These are phyloP conservation scores for Erysimum cheiranthoides DNA, from an alignment of 345 rosid species.

Conservation along the genomic window DNA sequence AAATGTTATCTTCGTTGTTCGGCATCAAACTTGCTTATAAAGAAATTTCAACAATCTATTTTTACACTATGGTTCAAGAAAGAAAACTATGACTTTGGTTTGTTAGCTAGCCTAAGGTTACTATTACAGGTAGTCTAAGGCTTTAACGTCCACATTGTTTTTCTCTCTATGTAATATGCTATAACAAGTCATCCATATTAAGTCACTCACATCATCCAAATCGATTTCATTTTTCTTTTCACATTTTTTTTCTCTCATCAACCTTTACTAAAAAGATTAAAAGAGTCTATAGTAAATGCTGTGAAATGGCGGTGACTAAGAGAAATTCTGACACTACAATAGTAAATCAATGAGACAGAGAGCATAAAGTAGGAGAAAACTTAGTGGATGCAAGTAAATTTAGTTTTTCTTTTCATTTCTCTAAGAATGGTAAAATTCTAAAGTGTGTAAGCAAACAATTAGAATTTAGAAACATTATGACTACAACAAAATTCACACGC, in stretches of 20 bases:
- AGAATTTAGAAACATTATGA: not conserved
- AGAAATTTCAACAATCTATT: not conserved
- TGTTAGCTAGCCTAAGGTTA: slow-evolving; percentile 27
- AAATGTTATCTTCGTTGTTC: not conserved
- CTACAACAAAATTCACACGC: slow-evolving; percentile 16
- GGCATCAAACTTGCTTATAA: not conserved
- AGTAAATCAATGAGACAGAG: slow-evolving; percentile 38
- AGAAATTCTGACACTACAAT: slow-evolving; percentile 25
- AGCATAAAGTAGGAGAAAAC: slow-evolving; percentile 33
- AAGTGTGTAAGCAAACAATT: slow-evolving; percentile 25
- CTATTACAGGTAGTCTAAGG: slow-evolving; percentile 20
- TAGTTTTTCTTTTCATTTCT: slow-evolving; percentile 7
- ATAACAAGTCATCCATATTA: slow-evolving; percentile 19
- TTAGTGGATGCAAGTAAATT: slow-evolving; percentile 22
- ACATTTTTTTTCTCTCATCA: slow-evolving; percentile 20
- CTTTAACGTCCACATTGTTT: slow-evolving; percentile 6
- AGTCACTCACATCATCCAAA: slow-evolving; percentile 12
- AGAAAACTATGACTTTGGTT: slow-evolving; percentile 9
- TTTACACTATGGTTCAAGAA: slow-evolving; percentile 5
- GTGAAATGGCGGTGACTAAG: slow-evolving; percentile 41
- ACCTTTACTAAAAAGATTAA: slow-evolving; percentile 29
- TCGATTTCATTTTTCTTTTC: not conserved
- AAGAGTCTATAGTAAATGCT: slow-evolving; percentile 46
- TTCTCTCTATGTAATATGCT: slow-evolving; percentile 11
- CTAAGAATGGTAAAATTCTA: slow-evolving; percentile 26